Percentiles rank a stretch among this genome's conserved stretches.
Evolutionary conservation across 2,329 filamentous ascomycete genomes (phyloP).

Genomic region (Raffaelea albimanens): DNA sequence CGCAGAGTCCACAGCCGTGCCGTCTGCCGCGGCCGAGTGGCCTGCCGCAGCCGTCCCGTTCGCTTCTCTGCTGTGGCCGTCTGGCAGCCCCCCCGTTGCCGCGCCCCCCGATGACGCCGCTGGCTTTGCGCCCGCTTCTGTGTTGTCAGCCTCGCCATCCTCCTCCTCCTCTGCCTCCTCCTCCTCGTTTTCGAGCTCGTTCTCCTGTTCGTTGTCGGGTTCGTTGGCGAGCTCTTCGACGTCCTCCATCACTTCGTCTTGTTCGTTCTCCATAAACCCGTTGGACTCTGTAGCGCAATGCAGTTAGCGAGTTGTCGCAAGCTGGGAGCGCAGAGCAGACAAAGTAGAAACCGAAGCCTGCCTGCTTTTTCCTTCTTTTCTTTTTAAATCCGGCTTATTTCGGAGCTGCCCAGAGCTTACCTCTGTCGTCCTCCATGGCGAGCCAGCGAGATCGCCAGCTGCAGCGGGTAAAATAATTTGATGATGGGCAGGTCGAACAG

Average conservation of each 20-base stretch:
- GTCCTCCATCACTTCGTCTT: slow-evolving; percentile 49
- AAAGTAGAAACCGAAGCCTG: too few species aligned
- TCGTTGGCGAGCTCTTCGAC: slow-evolving; percentile 25
- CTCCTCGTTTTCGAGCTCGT: slow-evolving; percentile 33
- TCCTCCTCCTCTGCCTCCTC: slow-evolving; percentile 25
- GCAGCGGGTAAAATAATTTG: too few species aligned
- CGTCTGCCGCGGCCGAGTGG: slow-evolving; percentile 7
- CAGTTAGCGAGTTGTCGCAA: too few species aligned
- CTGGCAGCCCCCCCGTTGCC: neutral
- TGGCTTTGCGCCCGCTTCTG: slow-evolving; percentile 9
- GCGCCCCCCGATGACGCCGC: neutral
- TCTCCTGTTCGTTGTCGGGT: slow-evolving; percentile 27
- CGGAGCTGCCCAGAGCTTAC: slow-evolving; percentile 7
- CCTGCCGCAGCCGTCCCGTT: slow-evolving; percentile 13
- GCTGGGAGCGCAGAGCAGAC: too few species aligned
- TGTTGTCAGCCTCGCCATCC: slow-evolving; percentile 10
- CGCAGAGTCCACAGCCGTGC: slow-evolving; percentile 9
- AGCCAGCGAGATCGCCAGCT: too few species aligned
- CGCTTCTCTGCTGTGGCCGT: neutral
- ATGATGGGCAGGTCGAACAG: too few species aligned
- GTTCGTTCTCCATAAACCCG: slow-evolving; percentile 39
- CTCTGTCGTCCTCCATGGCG: slow-evolving; percentile 20
- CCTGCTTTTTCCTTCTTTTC: too few species aligned
- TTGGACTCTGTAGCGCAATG: slow-evolving; percentile 29
- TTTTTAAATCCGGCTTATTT: neutral